Conservation (phyloP, 805 yeast genomes). For the Saccharomycopsis schoenii region DNA sequence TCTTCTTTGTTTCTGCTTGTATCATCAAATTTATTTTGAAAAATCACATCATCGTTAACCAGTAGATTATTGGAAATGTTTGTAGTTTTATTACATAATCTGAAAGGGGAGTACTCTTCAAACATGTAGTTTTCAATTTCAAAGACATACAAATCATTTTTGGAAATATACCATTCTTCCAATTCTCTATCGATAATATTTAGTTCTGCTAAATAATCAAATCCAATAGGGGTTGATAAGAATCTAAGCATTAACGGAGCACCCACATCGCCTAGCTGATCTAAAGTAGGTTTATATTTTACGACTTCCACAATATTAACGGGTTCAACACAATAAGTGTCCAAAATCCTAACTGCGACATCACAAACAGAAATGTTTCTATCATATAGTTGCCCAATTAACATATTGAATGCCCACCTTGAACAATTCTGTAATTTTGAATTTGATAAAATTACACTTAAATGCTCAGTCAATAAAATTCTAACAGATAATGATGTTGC, state of each 20-base stretch:
- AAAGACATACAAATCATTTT: slow-evolving; percentile 36
- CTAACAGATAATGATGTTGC: slow-evolving; percentile 40
- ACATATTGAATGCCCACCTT: slow-evolving; percentile 41
- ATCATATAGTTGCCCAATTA: slow-evolving; percentile 67
- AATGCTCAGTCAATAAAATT: slow-evolving; percentile 42
- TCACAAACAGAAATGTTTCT: slow-evolving; percentile 44
- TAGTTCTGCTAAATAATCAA: slow-evolving; percentile 46
- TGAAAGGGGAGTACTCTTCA: slow-evolving; percentile 17
- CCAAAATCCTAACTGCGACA: slow-evolving; percentile 45
- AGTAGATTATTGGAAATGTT: neutral
- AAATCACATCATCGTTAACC: neutral
- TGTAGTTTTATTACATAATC: neutral
- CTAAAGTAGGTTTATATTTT: slow-evolving; percentile 43
- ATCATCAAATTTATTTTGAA: slow-evolving; percentile 17
- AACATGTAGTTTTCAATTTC: slow-evolving; percentile 35
- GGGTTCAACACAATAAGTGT: slow-evolving; percentile 39
- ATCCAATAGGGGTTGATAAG: slow-evolving; percentile 60
- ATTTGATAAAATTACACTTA: slow-evolving; percentile 33
- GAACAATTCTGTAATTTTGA: slow-evolving; percentile 1
- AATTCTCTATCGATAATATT: slow-evolving; percentile 59
- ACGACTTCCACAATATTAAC: slow-evolving; percentile 43
- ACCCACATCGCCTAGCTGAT: slow-evolving; percentile 41
- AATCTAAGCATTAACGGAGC: slow-evolving; percentile 53
- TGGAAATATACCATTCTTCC: slow-evolving; percentile 50
- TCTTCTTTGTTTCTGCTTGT: slow-evolving; percentile 17